Base-by-base conservation (phyloP, 1,284 basidiomycete species). In the Leccinum insolens region DNA sequence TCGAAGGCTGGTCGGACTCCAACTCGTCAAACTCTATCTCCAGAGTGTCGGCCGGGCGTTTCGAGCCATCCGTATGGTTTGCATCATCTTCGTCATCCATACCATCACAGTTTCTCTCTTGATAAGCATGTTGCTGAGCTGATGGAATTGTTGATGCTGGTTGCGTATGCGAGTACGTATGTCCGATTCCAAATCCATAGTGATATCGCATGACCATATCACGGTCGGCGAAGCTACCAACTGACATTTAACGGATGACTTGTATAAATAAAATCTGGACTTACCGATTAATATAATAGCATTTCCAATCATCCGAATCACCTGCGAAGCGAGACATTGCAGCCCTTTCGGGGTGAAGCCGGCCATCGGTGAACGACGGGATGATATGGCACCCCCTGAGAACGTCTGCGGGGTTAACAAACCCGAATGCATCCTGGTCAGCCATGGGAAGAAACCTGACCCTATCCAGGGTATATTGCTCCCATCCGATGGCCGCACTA, bases 371-470 rank as follows among this genome's bases (percentile, higher is more conserved):
- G 31, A 34, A 34, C 31, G 31, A 34, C 31, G 31, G 31, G 31
- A 34, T 34, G 31, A 34, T 34, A 34, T 34, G 31, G 31, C 31
- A 34, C 9, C 9, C 31, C 31, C 31, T 34, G 31, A 34, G 31
- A 34, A 34, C 31, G 9, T 34, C 31, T 34, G 31, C 31, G 31
- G 31, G 31, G 31, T 34, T 34, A 34, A 34, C 31, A 34, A 34
- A 34, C 49, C 49, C 49, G 12, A 52, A 52, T 22, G 49, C 49
- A 22, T 58, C 61, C 2, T 7, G 1, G 1, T 63, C 22, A 8
- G 4, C 28, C 65, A 72, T 70, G 2, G 62, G 66, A 2, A 67
- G 4, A 52, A 72, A 72, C 7, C 12, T 46, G 4, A 46, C 34
- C 3, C 3, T 25, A 17, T 67, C 63, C 2, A 69, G 46, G n/a